These are phyloP conservation scores for Cercospora sp. DNA, from an alignment of 2,329 filamentous ascomycete genomes.

Conservation along the genomic window DNA sequence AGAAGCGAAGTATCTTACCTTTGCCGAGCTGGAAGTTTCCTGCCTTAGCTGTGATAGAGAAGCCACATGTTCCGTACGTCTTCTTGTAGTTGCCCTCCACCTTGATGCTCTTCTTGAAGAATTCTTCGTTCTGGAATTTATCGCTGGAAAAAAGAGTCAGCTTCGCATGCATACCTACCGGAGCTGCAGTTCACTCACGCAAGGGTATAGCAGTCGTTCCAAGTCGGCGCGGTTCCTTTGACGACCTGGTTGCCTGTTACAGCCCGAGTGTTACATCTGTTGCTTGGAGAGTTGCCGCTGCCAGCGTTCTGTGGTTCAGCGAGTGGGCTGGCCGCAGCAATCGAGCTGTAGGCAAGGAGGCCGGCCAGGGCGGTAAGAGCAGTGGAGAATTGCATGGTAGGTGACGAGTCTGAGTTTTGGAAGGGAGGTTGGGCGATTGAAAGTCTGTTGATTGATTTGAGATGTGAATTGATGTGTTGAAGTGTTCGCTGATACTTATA, in stretches of 20 bases:
- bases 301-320: background rate
- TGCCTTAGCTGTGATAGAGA: slow-evolving; percentile 1
- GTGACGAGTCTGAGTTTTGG: no score
- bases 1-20: background rate
- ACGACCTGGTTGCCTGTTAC: background rate
- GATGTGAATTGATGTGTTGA: no score
- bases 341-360: background rate
- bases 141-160: slow-evolving; percentile 5
- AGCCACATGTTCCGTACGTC: slow-evolving; percentile 2
- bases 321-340: background rate
- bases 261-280: background rate
- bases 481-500: no score
- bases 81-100: background rate
- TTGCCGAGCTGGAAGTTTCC: slow-evolving; percentile 9
- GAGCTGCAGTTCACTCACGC: background rate
- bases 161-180: background rate
- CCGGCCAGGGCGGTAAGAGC: background rate
- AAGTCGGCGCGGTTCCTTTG: background rate
- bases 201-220: slow-evolving; percentile 9
- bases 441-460: no score
- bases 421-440: no score
- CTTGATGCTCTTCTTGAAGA: slow-evolving; percentile 8
- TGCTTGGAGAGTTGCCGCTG: background rate
- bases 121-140: background rate
- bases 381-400: background rate